A percentile compares a stretch with the other conserved stretches of the same genome.
phyloP scores from a whole-genome alignment of 208 protist genomes.

The Entamoeba invadens region DNA sequence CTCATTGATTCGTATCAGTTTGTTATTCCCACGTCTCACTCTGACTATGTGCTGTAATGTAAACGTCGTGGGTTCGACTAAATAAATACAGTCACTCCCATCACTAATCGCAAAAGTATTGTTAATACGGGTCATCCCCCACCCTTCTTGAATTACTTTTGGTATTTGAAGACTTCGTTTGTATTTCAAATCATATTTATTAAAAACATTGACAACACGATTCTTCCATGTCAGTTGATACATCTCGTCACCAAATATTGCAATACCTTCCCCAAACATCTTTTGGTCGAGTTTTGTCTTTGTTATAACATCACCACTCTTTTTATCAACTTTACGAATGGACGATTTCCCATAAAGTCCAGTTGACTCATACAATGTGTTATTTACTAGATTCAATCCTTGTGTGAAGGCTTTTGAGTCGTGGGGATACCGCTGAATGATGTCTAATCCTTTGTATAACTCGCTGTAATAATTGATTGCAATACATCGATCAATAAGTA shows the following conservation, averaged over 20 bases:
- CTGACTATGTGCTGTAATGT: not conserved
- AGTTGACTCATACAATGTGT: not conserved
- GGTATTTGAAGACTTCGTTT: not conserved
- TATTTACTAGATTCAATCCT: not conserved
- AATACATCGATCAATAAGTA: too few relatives aligned
- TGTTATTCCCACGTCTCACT: not conserved
- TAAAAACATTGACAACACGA: not conserved
- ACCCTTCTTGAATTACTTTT: not conserved
- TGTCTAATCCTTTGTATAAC: not conserved
- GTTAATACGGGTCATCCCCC: not conserved
- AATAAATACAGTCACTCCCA: not conserved
- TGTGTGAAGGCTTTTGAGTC: not conserved
- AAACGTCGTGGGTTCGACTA: not conserved
- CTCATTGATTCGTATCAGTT: not conserved
- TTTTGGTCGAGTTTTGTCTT: not conserved
- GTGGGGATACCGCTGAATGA: not conserved
- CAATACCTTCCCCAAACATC: not conserved
- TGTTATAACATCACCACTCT: not conserved
- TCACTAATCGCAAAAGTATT: not conserved
- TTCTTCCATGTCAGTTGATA: not conserved
- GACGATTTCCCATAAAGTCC: not conserved
- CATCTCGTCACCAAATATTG: not conserved
- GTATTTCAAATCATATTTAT: not conserved
- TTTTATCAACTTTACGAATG: not conserved
- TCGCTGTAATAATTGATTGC: not conserved